Percentiles rank a stretch among this genome's conserved stretches.
These are phyloP conservation scores for Litchi chinensis DNA, from an alignment of 345 rosid genomes.

Conservation along the genomic window DNA sequence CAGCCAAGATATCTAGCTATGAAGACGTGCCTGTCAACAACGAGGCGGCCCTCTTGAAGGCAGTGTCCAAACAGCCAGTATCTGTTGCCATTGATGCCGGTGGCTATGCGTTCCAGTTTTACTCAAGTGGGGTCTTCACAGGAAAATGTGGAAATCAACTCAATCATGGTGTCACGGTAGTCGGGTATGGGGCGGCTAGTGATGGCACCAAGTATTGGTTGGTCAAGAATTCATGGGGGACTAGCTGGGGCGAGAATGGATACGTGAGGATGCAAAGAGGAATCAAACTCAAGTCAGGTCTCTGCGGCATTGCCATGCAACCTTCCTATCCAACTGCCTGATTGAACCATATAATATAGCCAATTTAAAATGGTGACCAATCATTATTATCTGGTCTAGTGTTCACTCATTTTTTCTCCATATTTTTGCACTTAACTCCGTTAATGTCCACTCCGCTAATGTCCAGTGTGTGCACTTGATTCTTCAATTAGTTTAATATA, in stretches of 20 bases:
- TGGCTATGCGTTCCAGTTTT: slow-evolving; percentile 26
- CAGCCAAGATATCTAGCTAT: background rate
- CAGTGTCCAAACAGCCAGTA: slow-evolving; percentile 40
- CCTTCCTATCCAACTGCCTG: slow-evolving; percentile 29
- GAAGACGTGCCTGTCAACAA: slow-evolving; percentile 13
- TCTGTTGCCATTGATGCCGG: slow-evolving; percentile 37
- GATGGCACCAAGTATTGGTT: slow-evolving; percentile 33
- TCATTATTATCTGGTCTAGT: too few relatives aligned
- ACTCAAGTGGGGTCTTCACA: slow-evolving; percentile 30
- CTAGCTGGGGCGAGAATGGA: slow-evolving; percentile 38
- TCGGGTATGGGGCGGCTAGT: slow-evolving; percentile 31
- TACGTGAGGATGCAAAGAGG: slow-evolving; percentile 35
- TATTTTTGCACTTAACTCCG: too few relatives aligned
- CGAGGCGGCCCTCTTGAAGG: slow-evolving; percentile 25
- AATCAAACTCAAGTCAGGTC: slow-evolving; percentile 11
- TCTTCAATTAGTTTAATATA: background rate
- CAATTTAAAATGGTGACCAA: background rate
- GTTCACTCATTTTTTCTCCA: too few relatives aligned
- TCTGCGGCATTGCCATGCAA: slow-evolving; percentile 41
- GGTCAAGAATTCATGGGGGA: slow-evolving; percentile 45
- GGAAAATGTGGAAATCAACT: slow-evolving; percentile 27
- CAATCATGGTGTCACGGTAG: slow-evolving; percentile 35
- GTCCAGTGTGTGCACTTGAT: background rate
- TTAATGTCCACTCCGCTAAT: too few relatives aligned
- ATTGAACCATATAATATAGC: background rate